Evolutionary conservation across 805 yeast species (phyloP).

Genomic region (Zygosaccharomyces pseudorouxii): DNA sequence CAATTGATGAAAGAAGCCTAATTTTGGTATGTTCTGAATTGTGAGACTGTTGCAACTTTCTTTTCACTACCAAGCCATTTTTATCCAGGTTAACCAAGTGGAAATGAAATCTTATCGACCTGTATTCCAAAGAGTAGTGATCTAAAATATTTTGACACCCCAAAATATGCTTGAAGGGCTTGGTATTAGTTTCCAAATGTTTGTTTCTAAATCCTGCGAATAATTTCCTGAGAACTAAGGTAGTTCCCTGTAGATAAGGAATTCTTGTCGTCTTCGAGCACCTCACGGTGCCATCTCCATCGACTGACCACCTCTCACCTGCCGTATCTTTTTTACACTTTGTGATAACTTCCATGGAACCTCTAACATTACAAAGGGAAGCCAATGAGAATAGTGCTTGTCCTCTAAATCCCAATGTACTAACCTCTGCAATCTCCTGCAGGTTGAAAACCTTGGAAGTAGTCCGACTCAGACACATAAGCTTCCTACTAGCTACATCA

Average conservation of each 20-base stretch:
- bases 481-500: slow-evolving; percentile 23
- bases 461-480: slow-evolving; percentile 38
- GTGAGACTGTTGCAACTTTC: slow-evolving; percentile 18
- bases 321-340: slow-evolving; percentile 30
- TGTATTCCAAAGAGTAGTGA: slow-evolving; percentile 33
- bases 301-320: slow-evolving; percentile 38
- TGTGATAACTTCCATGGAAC: slow-evolving; percentile 32
- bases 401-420: slow-evolving; percentile 47
- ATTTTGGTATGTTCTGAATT: slow-evolving; percentile 14
- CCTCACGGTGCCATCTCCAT: slow-evolving; percentile 27
- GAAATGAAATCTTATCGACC: slow-evolving; percentile 33
- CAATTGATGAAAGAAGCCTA: slow-evolving; percentile 14
- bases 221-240: slow-evolving; percentile 32
- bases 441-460: slow-evolving; percentile 40
- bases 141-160: slow-evolving; percentile 25
- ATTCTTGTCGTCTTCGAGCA: slow-evolving; percentile 17
- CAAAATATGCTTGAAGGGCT: slow-evolving; percentile 24
- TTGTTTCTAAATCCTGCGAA: slow-evolving; percentile 36
- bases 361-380: slow-evolving; percentile 24
- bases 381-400: slow-evolving; percentile 43
- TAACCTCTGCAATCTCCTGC: slow-evolving; percentile 30
- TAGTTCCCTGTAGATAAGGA: slow-evolving; percentile 37
- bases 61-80: slow-evolving; percentile 15
- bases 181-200: slow-evolving; percentile 28
- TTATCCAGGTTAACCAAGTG: slow-evolving; percentile 21